phyloP scores from a whole-genome alignment of 108 stramenopile genomes.

The Aurantiochytrium sp. region DNA sequence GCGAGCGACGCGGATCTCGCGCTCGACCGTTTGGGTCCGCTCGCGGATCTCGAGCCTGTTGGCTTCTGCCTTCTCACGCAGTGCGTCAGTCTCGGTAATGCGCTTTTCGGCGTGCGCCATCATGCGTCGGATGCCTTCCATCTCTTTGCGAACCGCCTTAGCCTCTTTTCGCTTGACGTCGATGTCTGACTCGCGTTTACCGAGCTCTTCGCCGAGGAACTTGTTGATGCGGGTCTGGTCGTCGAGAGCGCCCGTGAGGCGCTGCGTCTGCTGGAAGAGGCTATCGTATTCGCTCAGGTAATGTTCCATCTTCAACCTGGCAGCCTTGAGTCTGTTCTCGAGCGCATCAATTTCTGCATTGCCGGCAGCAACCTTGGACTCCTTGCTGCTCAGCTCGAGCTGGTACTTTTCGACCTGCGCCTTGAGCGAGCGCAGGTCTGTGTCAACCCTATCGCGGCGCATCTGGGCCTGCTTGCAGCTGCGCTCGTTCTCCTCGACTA shows the following conservation, averaged over 20 bases:
- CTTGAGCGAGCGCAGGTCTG: constrained; percentile 22
- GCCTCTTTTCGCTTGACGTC: neutral
- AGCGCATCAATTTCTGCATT: neutral
- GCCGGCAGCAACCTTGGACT: constrained; percentile 39
- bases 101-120: neutral
- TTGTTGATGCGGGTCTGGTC: neutral
- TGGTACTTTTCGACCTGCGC: constrained; percentile 19
- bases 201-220: neutral
- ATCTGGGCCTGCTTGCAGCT: neutral
- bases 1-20: neutral
- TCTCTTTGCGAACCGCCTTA: neutral
- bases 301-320: neutral
- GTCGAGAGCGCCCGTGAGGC: neutral
- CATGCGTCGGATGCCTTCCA: neutral
- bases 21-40: neutral
- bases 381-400: constrained; percentile 30
- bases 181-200: constrained; percentile 11
- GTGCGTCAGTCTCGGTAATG: neutral
- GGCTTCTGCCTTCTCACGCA: neutral
- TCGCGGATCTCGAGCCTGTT: neutral
- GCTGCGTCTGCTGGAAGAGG: neutral
- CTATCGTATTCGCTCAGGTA: neutral
- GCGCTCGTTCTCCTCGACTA: constrained; percentile 49
- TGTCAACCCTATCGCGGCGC: neutral
- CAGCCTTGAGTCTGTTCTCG: neutral